Base-by-base conservation (phyloP, 306 rosid species). In the Luffa acutangula region DNA sequence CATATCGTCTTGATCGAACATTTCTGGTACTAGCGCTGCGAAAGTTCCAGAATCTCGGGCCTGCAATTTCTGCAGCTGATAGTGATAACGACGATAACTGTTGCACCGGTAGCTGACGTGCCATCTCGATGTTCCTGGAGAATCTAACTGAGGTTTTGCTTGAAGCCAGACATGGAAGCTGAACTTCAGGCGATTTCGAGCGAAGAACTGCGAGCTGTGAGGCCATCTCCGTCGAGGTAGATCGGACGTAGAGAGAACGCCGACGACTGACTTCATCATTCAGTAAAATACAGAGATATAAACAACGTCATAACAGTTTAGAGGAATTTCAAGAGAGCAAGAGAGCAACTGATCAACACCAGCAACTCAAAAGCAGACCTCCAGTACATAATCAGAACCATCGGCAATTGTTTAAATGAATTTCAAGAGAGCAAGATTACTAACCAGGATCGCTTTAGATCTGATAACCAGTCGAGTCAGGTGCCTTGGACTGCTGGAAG, bases 141-240 rank as follows among this genome's bases (percentile, higher is more conserved):
- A 31, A 20, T 37, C 78, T 17, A 15, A 18, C 43, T 17, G 21
- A 67, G n/a, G 52, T 80, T 85, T 76, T 83, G 84, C 66, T 64
- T 84, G 84, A 78, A 81, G 53, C 10, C 7, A 79, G 60, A 34
- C 3, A 20, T 8, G 82, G 69, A 36, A 18, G 63, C 75, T 78
- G 89, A 11, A 62, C 5, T 1, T 15, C 36, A 77, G 82, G 85
- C 56, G 51, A 76, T 20, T 63, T 39, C 9, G 77, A 34, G 5
- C 14, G 77, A 20, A 70, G 25, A 36, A 7, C 4, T 15, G 76
- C 33, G 56, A 57, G 80, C 58, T 59, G 54, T 7, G 77, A 75
- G 3, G 84, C 76, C 89, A 84, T 88, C 63, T 52, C 71, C 62
- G 82, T 72, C 25, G 62, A 58, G 52, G 42, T 59, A 25, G 45